Base-by-base conservation (phyloP, 257 asterid genomes). In the Fraxinus quadrangulata region DNA sequence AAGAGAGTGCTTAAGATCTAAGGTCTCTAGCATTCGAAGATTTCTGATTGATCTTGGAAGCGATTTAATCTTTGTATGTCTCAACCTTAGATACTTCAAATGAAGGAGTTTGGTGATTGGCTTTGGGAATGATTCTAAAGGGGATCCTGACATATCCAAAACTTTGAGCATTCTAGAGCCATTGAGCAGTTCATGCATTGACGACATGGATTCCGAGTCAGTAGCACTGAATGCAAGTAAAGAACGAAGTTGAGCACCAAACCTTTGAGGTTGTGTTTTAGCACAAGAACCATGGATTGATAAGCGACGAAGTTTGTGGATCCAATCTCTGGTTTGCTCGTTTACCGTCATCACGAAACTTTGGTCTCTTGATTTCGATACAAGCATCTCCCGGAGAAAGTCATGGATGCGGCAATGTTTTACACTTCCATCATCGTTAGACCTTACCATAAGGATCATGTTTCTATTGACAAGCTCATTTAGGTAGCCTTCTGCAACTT, bases 401-500 rank as follows among this genome's bases (percentile, higher is more conserved):
- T 81, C 80, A 11, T 81, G 85, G 33, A 81, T 68, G 7, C 77
- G 73, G n/a, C 73, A 71, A 30, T 31, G 24, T 72, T 82, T 79
- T 49, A 79, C 31, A 71, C 79, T 73, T 19, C 84, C 84, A 28
- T 79, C 84, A 34, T 67, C 73, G 40, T 76, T 67, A 9, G 71
- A 28, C 36, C 42, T 67, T 7, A 67, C 74, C 8, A 70, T 33
- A 8, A 40, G 79, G 74, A 84, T 39, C 70, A 84, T 70, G 59
- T 71, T 79, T 78, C 84, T 75, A 36, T 79, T 76, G 11, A 84
- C 33, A 7, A 84, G 77, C 71, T 84, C 84, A 45, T 84, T 74
- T 72, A 84, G 76, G 59, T 77, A 84, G 42, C 80, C 71, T 26
- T 84, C 80, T 5, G 84, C 88, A 73, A 84, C 84, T 26, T 81